Conservation (phyloP, 805 yeast species). For the Kazachstania africana region DNA sequence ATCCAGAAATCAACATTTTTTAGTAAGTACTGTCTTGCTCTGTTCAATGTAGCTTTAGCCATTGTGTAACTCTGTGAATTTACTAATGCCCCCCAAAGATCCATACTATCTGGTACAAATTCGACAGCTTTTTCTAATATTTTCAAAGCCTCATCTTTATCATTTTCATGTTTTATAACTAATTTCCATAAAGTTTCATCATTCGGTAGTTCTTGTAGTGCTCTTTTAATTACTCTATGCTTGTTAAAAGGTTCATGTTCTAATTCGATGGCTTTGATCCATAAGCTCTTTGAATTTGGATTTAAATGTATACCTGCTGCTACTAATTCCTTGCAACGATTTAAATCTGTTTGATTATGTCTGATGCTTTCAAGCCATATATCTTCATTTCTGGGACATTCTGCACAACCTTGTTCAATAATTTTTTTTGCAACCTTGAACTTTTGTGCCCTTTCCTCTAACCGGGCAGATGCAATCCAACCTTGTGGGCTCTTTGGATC, state of each 20-base stretch:
- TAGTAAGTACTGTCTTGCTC: constrained; percentile 45
- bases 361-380: constrained; percentile 77
- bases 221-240: constrained; percentile 53
- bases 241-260: constrained; percentile 48
- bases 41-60: constrained; percentile 44
- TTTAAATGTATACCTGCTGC: constrained; percentile 53
- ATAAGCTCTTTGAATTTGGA: constrained; percentile 46
- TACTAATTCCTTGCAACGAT: constrained; percentile 43
- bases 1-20: constrained; percentile 52
- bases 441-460: constrained; percentile 58
- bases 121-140: constrained; percentile 57
- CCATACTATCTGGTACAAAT: constrained; percentile 51
- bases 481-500: constrained; percentile 65
- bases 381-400: constrained; percentile 54
- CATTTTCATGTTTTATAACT: constrained; percentile 49
- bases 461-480: constrained; percentile 78
- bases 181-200: constrained; percentile 56
- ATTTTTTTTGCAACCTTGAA: constrained; percentile 43
- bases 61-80: constrained; percentile 32
- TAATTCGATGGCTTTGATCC: constrained; percentile 61
- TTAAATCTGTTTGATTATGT: constrained; percentile 35
- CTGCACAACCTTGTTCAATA: constrained; percentile 64
- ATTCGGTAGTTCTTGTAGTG: constrained; percentile 51
- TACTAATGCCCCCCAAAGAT: constrained; percentile 53
- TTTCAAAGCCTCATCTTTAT: constrained; percentile 35